Evolutionary conservation across 139 green algal species (phyloP), one percentile per base, ranked within the genome.

Genomic region (Axilococcus clingmanii): DNA sequence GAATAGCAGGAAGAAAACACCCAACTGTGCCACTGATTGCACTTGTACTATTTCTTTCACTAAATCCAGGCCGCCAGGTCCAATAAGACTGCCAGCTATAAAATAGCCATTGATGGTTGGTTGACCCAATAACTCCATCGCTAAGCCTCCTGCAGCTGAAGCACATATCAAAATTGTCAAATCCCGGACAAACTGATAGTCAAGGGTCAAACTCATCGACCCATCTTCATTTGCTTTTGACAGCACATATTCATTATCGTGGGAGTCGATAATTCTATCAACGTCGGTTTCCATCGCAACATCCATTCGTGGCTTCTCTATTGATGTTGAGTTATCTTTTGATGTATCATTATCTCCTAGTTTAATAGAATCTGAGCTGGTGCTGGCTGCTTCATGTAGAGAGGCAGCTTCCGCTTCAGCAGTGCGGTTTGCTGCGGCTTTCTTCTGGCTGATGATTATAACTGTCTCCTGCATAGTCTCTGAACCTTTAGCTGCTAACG

Each of bases 201-300:
- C 89, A 54, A 96, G 60, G 2, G 88, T 93, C 16, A 97, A 60
- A 2, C 87, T 80, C 46, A 89, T 76, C 0, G 81, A 57, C 3
- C 61, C 62, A n/a, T 81, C 79, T 34, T 62, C 57, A 66, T 87
- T 91, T 12, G 90, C 80, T 33, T 83, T 87, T 19, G 91, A 97
- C 30, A 97, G 81, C n/a, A 97, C 86, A 56, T 94, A 97, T 53
- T 93, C 90, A 52, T 97, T 97, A 73, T 96, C 89, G 25, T 96
- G 70, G 0, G 75, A 80, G 65, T 97, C 90, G 40, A 97, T 91
- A 33, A 97, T 91, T 6, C 90, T 59, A 30, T 94, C 87, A 14
- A 97, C 87, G 27, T 87, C 83, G 5, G 77, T 36, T 58, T 83
- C 67, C 0, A 17, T 30, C 23, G n/a, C 33, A 38, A 48, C 47